Conservation (phyloP, 768 basidiomycete genomes). For the Tephrocybe sp. region DNA sequence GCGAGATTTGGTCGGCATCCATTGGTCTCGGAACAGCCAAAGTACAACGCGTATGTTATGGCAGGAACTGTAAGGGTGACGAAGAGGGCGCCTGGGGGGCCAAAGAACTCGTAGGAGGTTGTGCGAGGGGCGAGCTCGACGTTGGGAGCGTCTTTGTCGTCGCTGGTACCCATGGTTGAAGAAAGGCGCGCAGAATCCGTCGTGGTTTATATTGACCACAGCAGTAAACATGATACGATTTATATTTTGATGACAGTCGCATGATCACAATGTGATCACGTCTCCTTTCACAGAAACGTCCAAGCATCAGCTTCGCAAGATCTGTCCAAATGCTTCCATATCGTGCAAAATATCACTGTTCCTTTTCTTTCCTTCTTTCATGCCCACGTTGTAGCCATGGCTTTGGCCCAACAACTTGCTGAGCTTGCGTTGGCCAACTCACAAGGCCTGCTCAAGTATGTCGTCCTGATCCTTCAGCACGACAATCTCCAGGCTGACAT, state of each 20-base stretch:
- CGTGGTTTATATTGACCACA: too few species aligned
- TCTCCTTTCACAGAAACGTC: neutral
- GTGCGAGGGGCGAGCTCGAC: constrained; percentile 65
- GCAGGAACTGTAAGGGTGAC: constrained; percentile 72
- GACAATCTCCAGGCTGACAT: neutral
- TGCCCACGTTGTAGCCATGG: constrained; percentile 31
- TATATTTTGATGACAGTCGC: constrained; percentile 15
- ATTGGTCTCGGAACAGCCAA: constrained; percentile 69
- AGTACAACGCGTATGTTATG: constrained; percentile 73
- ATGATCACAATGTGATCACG: too few species aligned
- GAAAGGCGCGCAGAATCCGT: too few species aligned
- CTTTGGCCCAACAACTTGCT: constrained; percentile 63
- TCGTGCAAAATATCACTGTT: neutral
- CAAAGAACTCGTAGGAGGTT: constrained; percentile 77
- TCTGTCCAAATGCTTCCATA: constrained; percentile 5
- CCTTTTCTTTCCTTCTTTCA: constrained; percentile 10
- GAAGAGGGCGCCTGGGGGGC: constrained; percentile 73
- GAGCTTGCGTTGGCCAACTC: constrained; percentile 69
- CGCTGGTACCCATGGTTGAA: constrained; percentile 25
- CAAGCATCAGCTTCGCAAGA: constrained; percentile 16
- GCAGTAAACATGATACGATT: constrained; percentile 12
- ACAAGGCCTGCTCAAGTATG: constrained; percentile 65
- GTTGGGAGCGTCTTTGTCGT: constrained; percentile 11
- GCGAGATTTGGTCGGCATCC: constrained; percentile 64
- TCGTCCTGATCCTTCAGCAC: constrained; percentile 5